A percentile compares a stretch with the other conserved stretches of the same genome.
phyloP scores from a whole-genome alignment of 2,329 filamentous ascomycete species.

The Cercospora sp. region DNA sequence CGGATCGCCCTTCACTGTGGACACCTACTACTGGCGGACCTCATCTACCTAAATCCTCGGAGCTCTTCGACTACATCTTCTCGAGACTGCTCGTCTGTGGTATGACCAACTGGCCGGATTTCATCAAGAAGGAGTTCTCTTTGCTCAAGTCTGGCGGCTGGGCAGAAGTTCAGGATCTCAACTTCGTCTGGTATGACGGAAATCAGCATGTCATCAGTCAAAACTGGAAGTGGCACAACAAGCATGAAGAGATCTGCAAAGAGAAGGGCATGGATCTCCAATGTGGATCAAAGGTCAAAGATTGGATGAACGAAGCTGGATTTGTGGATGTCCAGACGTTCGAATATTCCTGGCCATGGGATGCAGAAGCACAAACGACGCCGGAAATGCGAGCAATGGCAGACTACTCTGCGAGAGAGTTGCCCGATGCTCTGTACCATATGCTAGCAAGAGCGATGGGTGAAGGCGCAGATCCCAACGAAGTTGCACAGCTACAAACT shows the following conservation, averaged over 20 bases:
- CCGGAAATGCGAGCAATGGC: conserved; percentile 18
- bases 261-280: conserved; percentile 14
- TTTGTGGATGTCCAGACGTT: conserved; percentile 18
- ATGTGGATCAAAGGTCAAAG: conserved; percentile 12
- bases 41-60: background rate
- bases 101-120: conserved; percentile 29
- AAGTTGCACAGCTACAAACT: conserved; percentile 11
- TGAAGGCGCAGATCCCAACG: background rate
- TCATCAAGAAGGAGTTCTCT: conserved; percentile 17
- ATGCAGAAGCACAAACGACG: conserved; percentile 10
- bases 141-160: conserved; percentile 30
- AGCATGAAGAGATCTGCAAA: conserved; percentile 1
- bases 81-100: conserved; percentile 26
- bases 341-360: conserved; percentile 10
- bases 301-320: conserved; percentile 18
- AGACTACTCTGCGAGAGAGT: conserved; percentile 7
- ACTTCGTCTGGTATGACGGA: conserved; percentile 12
- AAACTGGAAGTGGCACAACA: conserved; percentile 14
- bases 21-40: background rate
- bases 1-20: conserved; percentile 16
- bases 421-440: conserved; percentile 20
- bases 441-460: conserved; percentile 9
- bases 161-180: conserved; percentile 29
- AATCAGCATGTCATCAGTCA: conserved; percentile 12
- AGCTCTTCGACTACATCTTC: conserved; percentile 29